Conservation (phyloP, 169 alveolate genomes). For the Eimeria acervulina region DNA sequence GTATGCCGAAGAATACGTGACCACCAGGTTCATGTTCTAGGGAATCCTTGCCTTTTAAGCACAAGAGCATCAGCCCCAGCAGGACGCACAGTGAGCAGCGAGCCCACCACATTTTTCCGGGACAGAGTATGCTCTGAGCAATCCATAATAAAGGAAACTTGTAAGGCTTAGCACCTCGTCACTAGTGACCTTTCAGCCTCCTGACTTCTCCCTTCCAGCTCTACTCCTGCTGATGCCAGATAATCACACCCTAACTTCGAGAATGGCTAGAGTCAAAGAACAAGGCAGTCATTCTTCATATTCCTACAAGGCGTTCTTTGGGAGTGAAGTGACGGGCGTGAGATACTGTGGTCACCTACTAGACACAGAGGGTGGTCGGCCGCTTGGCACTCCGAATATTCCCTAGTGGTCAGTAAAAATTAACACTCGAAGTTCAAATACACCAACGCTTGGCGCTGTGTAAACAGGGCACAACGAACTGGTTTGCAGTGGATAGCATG, state of each 20-base stretch:
- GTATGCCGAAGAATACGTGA: not conserved
- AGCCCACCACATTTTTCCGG: slow-evolving; percentile 2
- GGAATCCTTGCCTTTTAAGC: slow-evolving; percentile 25
- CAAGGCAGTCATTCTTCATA: not conserved
- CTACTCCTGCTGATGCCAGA: not conserved
- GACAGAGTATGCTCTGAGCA: slow-evolving; percentile 6
- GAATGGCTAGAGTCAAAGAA: not conserved
- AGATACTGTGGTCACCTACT: slow-evolving; percentile 25
- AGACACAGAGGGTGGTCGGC: slow-evolving; percentile 10
- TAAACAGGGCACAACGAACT: not conserved
- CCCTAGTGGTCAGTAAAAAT: not conserved
- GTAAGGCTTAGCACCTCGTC: not conserved
- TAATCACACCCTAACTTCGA: not conserved
- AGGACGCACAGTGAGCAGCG: not conserved
- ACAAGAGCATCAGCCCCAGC: not conserved
- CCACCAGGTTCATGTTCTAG: not conserved
- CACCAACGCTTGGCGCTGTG: not conserved
- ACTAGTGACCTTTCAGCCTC: not conserved
- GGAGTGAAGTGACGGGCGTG: not conserved
- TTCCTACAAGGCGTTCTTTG: not conserved
- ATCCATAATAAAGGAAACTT: slow-evolving; percentile 4
- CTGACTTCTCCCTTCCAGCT: not conserved
- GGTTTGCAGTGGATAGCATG: slow-evolving; percentile 3
- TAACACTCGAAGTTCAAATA: not conserved
- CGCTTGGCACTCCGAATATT: not conserved